These are phyloP conservation scores for Verticillium zaregamsianum DNA, from an alignment of 2,329 filamentous ascomycete genomes.

Conservation along the genomic window DNA sequence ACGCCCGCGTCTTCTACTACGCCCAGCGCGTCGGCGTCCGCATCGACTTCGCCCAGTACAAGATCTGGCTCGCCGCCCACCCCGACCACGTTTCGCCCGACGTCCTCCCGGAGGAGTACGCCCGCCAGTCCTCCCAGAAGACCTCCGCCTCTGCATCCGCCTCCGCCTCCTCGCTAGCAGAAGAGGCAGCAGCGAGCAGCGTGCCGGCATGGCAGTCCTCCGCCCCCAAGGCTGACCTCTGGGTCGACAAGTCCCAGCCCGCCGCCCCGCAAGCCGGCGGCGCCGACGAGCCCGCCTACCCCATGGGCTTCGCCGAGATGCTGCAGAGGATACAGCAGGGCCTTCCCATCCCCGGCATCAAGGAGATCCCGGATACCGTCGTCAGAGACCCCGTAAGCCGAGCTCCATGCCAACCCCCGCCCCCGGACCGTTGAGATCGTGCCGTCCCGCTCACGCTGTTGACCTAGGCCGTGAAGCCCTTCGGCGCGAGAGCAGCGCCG, in stretches of 20 bases:
- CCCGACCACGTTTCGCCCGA: slow-evolving; percentile 28
- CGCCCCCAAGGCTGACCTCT: slow-evolving; percentile 44
- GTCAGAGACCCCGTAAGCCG: slow-evolving; percentile 62
- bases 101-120: slow-evolving; percentile 30
- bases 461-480: slow-evolving; percentile 39
- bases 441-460: neutral
- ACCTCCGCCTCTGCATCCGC: neutral
- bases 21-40: slow-evolving; percentile 41
- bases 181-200: neutral
- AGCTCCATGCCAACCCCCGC: neutral
- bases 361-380: slow-evolving; percentile 78
- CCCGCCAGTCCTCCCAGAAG: slow-evolving; percentile 13
- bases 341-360: slow-evolving; percentile 80
- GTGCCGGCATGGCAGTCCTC: slow-evolving; percentile 43
- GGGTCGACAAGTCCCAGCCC: slow-evolving; percentile 30
- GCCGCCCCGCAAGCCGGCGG: slow-evolving; percentile 11
- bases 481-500: slow-evolving; percentile 43
- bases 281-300: slow-evolving; percentile 63
- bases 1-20: slow-evolving; percentile 67
- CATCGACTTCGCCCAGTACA: slow-evolving; percentile 66
- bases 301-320: slow-evolving; percentile 78
- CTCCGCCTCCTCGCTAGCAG: slow-evolving; percentile 2
- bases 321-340: slow-evolving; percentile 80
- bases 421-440: neutral
- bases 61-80: slow-evolving; percentile 50